phyloP scores from a whole-genome alignment of 2,329 filamentous ascomycete genomes.

The Aspergillus puulaauensis region DNA sequence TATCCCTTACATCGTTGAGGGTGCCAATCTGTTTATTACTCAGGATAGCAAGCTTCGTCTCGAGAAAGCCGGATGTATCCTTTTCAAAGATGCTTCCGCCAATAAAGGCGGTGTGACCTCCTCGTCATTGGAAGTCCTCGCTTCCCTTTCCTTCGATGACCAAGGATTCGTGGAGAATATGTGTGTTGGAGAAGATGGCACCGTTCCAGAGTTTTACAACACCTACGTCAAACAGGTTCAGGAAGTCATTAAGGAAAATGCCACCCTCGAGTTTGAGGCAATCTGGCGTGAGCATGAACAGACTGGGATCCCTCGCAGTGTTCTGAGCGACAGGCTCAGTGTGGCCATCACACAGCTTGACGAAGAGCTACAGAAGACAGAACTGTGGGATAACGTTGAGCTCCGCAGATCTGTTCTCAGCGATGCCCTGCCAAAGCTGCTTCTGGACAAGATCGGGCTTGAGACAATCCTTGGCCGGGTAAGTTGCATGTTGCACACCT shows the following conservation, averaged over 20 bases:
- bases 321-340: constrained; percentile 89
- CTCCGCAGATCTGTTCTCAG: constrained; percentile 75
- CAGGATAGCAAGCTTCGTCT: constrained; percentile 95
- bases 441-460: constrained; percentile 86
- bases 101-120: constrained; percentile 99
- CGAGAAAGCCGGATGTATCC: constrained; percentile 88
- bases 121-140: constrained; percentile 92
- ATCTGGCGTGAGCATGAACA: constrained; percentile 93
- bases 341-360: constrained; percentile 94
- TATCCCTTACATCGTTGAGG: constrained; percentile 95
- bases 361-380: constrained; percentile 90
- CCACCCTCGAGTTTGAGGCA: constrained; percentile 91
- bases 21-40: constrained; percentile 97
- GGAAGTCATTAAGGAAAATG: constrained; percentile 85
- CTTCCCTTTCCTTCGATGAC: constrained; percentile 92
- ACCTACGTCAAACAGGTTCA: constrained; percentile 91
- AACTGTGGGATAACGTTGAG: constrained; percentile 81
- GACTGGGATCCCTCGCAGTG: constrained; percentile 75
- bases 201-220: constrained; percentile 86
- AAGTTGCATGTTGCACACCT: constrained; percentile 33
- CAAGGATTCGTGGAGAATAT: constrained; percentile 85
- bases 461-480: constrained; percentile 81
- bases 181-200: constrained; percentile 78
- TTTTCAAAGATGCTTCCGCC: constrained; percentile 97
- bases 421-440: constrained; percentile 80